phyloP scores from a whole-genome alignment of 805 yeast genomes.

The Lipomyces chichibuensis region DNA sequence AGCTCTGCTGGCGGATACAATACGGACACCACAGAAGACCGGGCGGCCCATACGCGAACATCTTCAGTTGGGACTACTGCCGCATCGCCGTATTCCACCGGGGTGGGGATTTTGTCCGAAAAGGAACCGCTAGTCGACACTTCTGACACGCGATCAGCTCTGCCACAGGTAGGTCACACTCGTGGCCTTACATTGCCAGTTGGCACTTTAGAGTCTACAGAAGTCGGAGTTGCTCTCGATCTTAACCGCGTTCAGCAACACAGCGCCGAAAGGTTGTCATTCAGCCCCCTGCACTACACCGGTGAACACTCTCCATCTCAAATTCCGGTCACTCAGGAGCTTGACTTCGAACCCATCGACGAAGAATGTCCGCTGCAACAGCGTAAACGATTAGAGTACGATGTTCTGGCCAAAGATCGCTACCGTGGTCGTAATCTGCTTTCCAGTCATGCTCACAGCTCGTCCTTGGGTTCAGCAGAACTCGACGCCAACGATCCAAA shows the following conservation, averaged over 20 bases:
- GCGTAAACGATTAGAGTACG: constrained; percentile 12
- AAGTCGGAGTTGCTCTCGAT: constrained; percentile 21
- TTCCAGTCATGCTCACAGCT: constrained; percentile 9
- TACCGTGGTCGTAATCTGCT: constrained; percentile 16
- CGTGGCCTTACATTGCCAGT: constrained; percentile 16
- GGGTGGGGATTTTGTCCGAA: not conserved
- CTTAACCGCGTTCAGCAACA: constrained; percentile 16
- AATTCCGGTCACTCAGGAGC: not conserved
- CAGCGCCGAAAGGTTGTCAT: not conserved
- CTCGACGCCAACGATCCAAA: constrained; percentile 23
- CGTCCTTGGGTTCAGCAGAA: constrained; percentile 11
- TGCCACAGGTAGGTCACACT: not conserved
- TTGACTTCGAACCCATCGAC: constrained; percentile 15
- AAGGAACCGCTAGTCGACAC: not conserved
- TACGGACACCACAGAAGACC: not conserved
- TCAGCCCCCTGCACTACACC: constrained; percentile 11
- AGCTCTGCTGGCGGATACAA: constrained; percentile 2
- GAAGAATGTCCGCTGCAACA: constrained; percentile 16
- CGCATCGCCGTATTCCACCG: not conserved
- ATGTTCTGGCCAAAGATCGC: constrained; percentile 18
- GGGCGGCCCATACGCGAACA: not conserved
- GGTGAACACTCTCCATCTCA: constrained; percentile 4
- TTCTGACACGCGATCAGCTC: not conserved
- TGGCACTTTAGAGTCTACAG: constrained; percentile 31
- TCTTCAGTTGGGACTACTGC: not conserved